Conservation (phyloP, 176 grass and related monocot genomes). For the Aegilops sharonensis region DNA sequence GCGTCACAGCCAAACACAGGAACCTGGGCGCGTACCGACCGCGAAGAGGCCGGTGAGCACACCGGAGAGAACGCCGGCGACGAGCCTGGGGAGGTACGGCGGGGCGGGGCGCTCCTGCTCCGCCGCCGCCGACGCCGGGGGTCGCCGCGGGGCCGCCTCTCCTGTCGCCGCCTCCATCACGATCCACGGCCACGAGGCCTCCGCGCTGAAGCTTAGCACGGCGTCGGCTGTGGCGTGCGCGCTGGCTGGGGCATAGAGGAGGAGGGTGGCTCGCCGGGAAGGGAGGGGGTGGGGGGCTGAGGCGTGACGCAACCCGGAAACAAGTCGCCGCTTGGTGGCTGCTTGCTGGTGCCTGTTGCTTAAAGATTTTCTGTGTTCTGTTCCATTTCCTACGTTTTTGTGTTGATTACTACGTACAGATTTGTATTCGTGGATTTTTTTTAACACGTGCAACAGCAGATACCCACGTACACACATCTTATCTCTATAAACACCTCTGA, state of each 20-base stretch:
- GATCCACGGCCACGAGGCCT: not conserved
- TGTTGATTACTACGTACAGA: too few species aligned
- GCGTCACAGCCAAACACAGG: not conserved
- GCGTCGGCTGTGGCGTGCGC: not conserved
- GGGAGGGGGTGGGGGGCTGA: not conserved
- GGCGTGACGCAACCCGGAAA: conserved; percentile 29
- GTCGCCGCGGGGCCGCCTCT: not conserved
- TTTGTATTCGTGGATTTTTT: not conserved
- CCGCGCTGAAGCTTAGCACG: not conserved
- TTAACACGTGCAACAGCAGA: too few species aligned
- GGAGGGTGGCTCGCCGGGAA: conserved; percentile 18
- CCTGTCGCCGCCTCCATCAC: conserved; percentile 41
- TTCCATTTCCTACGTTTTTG: not conserved
- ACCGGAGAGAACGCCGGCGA: conserved; percentile 58
- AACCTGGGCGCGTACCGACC: conserved; percentile 28
- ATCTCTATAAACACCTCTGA: too few species aligned
- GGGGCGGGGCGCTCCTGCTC: conserved; percentile 34
- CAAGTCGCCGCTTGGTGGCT: conserved; percentile 14
- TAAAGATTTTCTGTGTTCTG: not conserved
- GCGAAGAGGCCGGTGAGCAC: conserved; percentile 71
- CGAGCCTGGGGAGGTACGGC: conserved; percentile 44
- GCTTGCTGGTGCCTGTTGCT: not conserved
- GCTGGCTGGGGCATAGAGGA: conserved; percentile 10
- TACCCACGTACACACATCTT: too few species aligned
- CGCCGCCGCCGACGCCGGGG: not conserved